Conservation (phyloP, 306 rosid species). For the Medicago arabica region DNA sequence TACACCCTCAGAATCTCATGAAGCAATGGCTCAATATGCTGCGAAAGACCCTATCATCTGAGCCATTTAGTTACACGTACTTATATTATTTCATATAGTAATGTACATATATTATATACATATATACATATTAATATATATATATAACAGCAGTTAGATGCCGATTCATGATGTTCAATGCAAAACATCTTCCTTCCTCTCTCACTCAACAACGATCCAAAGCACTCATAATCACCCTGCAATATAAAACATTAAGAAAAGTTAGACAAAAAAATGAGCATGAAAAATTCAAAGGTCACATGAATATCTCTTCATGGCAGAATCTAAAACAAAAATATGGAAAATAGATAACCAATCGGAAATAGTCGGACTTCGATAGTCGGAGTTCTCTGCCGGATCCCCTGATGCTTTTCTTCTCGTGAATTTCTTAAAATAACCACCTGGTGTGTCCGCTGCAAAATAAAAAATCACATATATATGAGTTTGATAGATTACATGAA, state of each 20-base stretch:
- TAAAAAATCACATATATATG: background rate
- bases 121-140: background rate
- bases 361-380: constrained; percentile 57
- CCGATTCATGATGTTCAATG: constrained; percentile 21
- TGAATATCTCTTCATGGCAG: background rate
- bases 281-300: background rate
- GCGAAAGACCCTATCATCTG: constrained; percentile 28
- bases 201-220: constrained; percentile 72
- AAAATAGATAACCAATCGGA: constrained; percentile 61
- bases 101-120: background rate
- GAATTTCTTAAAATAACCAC: constrained; percentile 55
- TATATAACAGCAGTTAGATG: constrained; percentile 16
- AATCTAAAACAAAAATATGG: background rate
- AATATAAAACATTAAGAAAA: constrained; percentile 27
- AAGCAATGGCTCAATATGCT: constrained; percentile 40
- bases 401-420: constrained; percentile 58
- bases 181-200: constrained; percentile 45
- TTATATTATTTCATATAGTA: background rate
- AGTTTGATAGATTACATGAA: background rate
- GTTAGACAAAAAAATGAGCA: background rate
- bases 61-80: constrained; percentile 42
- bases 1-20: constrained; percentile 44
- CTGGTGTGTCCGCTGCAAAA: constrained; percentile 67
- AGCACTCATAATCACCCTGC: constrained; percentile 76
- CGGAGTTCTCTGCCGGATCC: constrained; percentile 41